Evolutionary conservation across 2,329 filamentous ascomycete species (phyloP), one percentile per base, ranked within the genome.

Genomic region (Colletotrichum echinochloae): DNA sequence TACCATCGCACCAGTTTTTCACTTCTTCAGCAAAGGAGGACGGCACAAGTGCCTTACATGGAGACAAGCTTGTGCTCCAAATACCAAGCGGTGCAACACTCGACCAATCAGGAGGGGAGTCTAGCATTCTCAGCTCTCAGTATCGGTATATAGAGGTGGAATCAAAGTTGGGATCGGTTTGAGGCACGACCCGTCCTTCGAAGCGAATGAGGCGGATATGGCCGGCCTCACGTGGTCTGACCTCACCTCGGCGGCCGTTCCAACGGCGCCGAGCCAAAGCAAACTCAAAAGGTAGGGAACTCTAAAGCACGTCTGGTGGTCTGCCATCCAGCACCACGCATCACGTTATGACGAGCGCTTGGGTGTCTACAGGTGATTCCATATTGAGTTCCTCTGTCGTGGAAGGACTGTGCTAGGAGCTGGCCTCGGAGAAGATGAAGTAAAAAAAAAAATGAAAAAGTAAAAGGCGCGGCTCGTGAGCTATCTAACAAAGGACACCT

Each of bases 21-120:
- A n/a, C n/a, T n/a, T 8, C 3, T 28, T 3, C 5, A 3, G 3
- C 12, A 2, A 16, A 16, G 23, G 18, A 16, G 0, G 23, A 18
- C 5, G 2, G 5, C 8, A 49, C 5, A 28, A 26, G 46, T 18
- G 46, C 12, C 3, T 28, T 18, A 14, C 14, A 11, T 28, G 0
- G 23, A 28, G 46, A 8, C 2, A 16, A 28, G 12, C 23, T 16
- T 49, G 8, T 23, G 20, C 3, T 44, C n/a, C 20, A 3, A 44
- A 5, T 12, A 23, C n/a, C 9, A 46, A n/a, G 20, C 12, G 44
- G 9, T 9, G n/a, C 20, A 23, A 5, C 44, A 46, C 8, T 28
- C 14, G 2, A 18, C 14, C 46, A 8, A 8, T 26, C n/a, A 8
- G 18, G 9, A 1, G 26, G 16, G n/a, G 46, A 26, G 23, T 49